Evolutionary conservation across 768 basidiomycete species (phyloP), one percentile per base, ranked within the genome.

Genomic region (Tulasnella sp.): DNA sequence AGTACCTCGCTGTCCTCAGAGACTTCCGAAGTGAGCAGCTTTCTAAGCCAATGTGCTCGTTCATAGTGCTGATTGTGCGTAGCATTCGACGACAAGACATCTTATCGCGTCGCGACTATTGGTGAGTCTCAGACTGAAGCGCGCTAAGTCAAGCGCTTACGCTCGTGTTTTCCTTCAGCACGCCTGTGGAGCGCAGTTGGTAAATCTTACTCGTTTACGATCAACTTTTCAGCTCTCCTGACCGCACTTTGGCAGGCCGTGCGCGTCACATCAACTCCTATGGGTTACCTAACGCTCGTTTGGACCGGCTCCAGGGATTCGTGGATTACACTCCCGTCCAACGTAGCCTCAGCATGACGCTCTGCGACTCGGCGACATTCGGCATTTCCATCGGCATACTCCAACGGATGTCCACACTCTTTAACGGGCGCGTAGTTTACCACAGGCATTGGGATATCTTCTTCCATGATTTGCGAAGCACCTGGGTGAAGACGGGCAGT

Each of bases 111-210:
- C 42, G 75, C 75, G 11, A 40, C 35, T 37, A 76, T 76, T 20
- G 75, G 75, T 76, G 35, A 3, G 75, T 61, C 26, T 5, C 55
- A 5, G 29, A 9, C n/a, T 46, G 1, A 40, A 15, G 39, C 44
- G 16, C 9, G 29, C 6, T 3, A 72, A 5, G 18, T 46, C 29
- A 10, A 3, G 5, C 7, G 4, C 71, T 72, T 11, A 72, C 20
- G 10, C 15, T 20, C 0, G 15, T 10, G 39, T n/a, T 13, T 23
- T 26, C 32, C 9, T 26, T 5, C 29, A 77, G 77, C 77, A 37
- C 77, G 77, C 18, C 26, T 77, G 40, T 77, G 77, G 77, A 70
- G 44, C 70, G 71, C 71, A 69, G 44, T 77, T 13, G 77, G 77
- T 77, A 32, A 51, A 67, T 72, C 10, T 32, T 13, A n/a, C n/a